These are phyloP conservation scores for Diplogelasinospora grovesii DNA, from an alignment of 495 filamentous ascomycete genomes.

Conservation along the genomic window DNA sequence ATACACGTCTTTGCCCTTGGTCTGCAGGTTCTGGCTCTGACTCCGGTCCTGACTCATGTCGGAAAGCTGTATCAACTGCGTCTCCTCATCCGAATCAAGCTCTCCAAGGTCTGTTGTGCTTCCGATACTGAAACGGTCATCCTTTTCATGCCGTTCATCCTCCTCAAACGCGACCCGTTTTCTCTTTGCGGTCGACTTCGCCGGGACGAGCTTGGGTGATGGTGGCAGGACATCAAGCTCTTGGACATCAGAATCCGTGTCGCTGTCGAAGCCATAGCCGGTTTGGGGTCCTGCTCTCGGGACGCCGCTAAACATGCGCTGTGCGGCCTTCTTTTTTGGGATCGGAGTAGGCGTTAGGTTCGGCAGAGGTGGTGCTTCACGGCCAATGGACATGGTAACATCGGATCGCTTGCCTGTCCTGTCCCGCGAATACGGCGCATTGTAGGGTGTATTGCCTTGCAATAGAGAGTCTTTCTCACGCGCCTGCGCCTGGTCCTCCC, in stretches of 20 bases:
- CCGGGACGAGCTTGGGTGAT: background rate
- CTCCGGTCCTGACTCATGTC: background rate
- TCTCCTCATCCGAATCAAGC: constrained; percentile 14
- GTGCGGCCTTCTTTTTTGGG: too few relatives aligned
- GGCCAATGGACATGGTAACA: background rate
- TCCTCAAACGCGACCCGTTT: constrained; percentile 9
- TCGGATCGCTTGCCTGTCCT: background rate
- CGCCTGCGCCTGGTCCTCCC: constrained; percentile 53
- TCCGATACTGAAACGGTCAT: too few relatives aligned
- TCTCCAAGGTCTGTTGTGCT: background rate
- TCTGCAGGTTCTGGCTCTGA: background rate
- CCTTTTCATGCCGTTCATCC: constrained; percentile 4
- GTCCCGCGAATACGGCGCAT: background rate
- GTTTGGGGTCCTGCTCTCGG: too few relatives aligned
- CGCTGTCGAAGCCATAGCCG: too few relatives aligned
- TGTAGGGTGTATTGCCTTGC: too few relatives aligned
- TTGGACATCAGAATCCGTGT: too few relatives aligned
- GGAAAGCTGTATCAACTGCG: constrained; percentile 5
- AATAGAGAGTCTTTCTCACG: constrained; percentile 41
- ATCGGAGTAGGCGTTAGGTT: background rate
- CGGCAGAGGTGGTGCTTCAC: background rate
- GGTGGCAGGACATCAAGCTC: too few relatives aligned
- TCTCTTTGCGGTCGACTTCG: constrained; percentile 2
- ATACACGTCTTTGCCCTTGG: too few relatives aligned
- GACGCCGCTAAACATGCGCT: constrained; percentile 4